A percentile compares a stretch with the other conserved stretches of the same genome.
phyloP scores from a whole-genome alignment of 495 filamentous ascomycete species.

The Penicillium goetzii region DNA sequence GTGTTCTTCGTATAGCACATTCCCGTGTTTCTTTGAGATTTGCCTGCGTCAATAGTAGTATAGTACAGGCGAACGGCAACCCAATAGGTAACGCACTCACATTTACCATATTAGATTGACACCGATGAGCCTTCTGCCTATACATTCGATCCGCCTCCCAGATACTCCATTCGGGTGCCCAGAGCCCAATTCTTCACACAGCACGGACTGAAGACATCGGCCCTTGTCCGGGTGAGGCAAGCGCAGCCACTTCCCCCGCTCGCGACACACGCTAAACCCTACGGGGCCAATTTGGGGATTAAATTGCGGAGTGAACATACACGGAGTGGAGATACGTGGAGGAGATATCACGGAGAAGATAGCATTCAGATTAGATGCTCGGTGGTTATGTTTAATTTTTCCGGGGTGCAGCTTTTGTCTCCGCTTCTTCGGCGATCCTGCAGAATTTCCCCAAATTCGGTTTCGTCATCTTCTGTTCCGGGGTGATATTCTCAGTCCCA shows the following conservation, averaged over 20 bases:
- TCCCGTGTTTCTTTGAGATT: neutral
- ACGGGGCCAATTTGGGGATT: neutral
- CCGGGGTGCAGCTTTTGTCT: slow-evolving; percentile 2
- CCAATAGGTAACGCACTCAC: neutral
- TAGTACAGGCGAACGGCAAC: neutral
- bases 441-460: neutral
- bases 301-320: slow-evolving; percentile 1
- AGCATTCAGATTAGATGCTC: neutral
- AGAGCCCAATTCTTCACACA: slow-evolving; percentile 2
- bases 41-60: neutral
- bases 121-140: neutral
- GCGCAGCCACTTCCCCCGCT: slow-evolving; percentile 5
- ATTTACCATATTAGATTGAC: neutral
- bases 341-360: neutral
- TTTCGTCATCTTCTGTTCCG: neutral
- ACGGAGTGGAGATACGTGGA: neutral
- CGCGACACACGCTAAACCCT: neutral
- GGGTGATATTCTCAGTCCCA: neutral
- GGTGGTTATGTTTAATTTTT: neutral
- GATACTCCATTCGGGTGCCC: neutral
- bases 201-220: neutral
- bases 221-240: slow-evolving; percentile 5
- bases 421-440: neutral
- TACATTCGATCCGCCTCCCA: neutral
- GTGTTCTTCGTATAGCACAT: neutral